Evolutionary conservation across 2,329 filamentous ascomycete species (phyloP), one percentile per base, ranked within the genome.

Genomic region (Penicillium sp.): DNA sequence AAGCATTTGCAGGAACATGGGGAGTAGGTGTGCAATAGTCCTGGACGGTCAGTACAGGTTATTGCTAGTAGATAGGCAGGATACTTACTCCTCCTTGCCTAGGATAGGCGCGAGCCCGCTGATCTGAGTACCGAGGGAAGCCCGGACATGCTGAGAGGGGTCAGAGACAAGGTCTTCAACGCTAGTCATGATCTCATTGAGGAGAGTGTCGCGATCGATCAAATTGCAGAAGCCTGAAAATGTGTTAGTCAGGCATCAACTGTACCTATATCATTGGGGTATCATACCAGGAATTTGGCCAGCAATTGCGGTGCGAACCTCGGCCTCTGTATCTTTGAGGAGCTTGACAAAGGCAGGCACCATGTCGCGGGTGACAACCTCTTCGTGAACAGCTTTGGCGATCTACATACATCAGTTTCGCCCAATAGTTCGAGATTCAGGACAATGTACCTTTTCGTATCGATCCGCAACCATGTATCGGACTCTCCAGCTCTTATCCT

Each of bases 1-100:
- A 69, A 99, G 87, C 94, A 99, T 99, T 76, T 96, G 91, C 54
- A 99, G 84, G 78, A 99, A 97, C 93, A 99, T 99, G 54, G 94
- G 94, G 45, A 99, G 85, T 45, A 99, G 86, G 75, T 99, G 94
- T 67, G 94, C 89, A 66, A 96, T 97, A 31, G 94, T 99, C 77
- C 91, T 94, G 65, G 47, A 38, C 55, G 59, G 67, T 59, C 40
- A 63, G 63, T 49, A 69, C 61, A 62, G 54, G 55, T 50, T 53
- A 15, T 12, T 37, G 51, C 50, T 8, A 50, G 27, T 9, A 17
- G n/a, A 47, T 8, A 33, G 5, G 29, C 7, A 31, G 13, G 29
- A 38, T 42, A 78, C 89, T 70, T 82, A 95, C 90, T 97, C 93
- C 78, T 99, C 91, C 80, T 97, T 97, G 78, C 94, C 94, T 65